Conservation (phyloP, 208 protist species). For the Leishmania tropica region DNA sequence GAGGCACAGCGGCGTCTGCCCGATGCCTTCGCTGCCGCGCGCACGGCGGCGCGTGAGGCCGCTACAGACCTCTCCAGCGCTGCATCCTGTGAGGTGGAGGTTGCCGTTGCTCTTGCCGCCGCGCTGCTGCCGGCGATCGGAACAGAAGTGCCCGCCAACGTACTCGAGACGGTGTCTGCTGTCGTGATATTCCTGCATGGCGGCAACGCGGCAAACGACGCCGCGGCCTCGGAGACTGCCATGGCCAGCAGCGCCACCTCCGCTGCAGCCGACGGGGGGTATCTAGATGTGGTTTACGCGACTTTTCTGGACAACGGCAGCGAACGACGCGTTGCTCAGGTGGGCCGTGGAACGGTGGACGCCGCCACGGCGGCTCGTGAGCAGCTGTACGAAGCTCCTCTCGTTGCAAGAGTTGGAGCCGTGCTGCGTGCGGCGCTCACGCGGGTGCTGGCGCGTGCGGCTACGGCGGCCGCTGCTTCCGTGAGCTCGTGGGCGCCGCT, state of each 20-base stretch:
- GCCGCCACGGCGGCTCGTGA: conserved; percentile 4
- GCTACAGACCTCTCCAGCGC: background rate
- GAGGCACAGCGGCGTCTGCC: conserved; percentile 30
- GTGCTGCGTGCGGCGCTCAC: conserved; percentile 25
- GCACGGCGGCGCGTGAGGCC: conserved; percentile 20
- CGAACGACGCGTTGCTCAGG: conserved; percentile 4
- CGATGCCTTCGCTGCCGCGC: conserved; percentile 16
- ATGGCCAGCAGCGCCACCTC: conserved; percentile 24
- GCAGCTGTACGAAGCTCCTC: conserved; percentile 12
- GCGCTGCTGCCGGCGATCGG: conserved; percentile 21
- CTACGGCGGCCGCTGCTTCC: background rate
- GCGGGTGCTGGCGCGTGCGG: background rate
- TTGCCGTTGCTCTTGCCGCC: conserved; percentile 26
- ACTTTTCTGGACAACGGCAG: conserved; percentile 18
- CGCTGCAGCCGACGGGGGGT: conserved; percentile 30
- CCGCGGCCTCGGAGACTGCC: background rate
- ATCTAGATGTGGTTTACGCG: conserved; percentile 20
- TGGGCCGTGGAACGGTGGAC: conserved; percentile 26
- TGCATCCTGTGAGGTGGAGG: conserved; percentile 10
- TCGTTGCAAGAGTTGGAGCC: conserved; percentile 7
- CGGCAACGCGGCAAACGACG: background rate
- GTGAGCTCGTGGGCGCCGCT: conserved; percentile 1
- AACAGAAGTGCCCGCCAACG: conserved; percentile 2
- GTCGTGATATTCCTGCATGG: conserved; percentile 34
- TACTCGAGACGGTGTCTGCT: conserved; percentile 12